These are phyloP conservation scores for Aethionema arabicum DNA, from an alignment of 345 rosid genomes.

Conservation along the genomic window DNA sequence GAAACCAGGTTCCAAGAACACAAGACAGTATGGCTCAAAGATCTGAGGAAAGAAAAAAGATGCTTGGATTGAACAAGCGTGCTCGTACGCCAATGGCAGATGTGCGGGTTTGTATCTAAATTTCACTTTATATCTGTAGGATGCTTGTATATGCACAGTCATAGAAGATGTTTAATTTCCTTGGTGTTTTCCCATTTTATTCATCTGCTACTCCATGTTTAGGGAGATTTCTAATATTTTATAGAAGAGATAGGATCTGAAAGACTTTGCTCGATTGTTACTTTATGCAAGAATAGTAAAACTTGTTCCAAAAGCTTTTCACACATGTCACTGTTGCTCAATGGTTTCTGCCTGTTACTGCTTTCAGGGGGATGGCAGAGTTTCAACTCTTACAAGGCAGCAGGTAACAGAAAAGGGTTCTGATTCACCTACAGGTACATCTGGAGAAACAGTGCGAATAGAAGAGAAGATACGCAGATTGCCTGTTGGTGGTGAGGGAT, in stretches of 20 bases:
- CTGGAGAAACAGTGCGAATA: slow-evolving; percentile 48
- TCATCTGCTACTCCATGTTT: slow-evolving; percentile 5
- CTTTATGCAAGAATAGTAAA: not conserved
- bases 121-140: slow-evolving; percentile 23
- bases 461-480: slow-evolving; percentile 83
- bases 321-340: slow-evolving; percentile 10
- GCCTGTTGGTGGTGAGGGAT: slow-evolving; percentile 86
- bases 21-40: slow-evolving; percentile 59
- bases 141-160: not conserved
- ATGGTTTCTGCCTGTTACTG: slow-evolving; percentile 24
- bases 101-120: slow-evolving; percentile 68
- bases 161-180: slow-evolving; percentile 6
- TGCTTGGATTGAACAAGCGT: slow-evolving; percentile 74
- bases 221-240: slow-evolving; percentile 10
- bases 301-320: slow-evolving; percentile 15
- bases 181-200: not conserved
- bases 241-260: not conserved
- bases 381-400: slow-evolving; percentile 52
- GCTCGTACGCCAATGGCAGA: slow-evolving; percentile 62
- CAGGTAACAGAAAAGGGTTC: slow-evolving; percentile 59
- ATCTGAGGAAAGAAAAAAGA: slow-evolving; percentile 71
- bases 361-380: slow-evolving; percentile 59
- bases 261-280: slow-evolving; percentile 5
- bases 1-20: slow-evolving; percentile 65
- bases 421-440: slow-evolving; percentile 56